A percentile compares a stretch with the other conserved stretches of the same genome.
Evolutionary conservation across 176 grass and related monocot genomes (phyloP).

Genomic region (Bolboschoenus planiculmis): DNA sequence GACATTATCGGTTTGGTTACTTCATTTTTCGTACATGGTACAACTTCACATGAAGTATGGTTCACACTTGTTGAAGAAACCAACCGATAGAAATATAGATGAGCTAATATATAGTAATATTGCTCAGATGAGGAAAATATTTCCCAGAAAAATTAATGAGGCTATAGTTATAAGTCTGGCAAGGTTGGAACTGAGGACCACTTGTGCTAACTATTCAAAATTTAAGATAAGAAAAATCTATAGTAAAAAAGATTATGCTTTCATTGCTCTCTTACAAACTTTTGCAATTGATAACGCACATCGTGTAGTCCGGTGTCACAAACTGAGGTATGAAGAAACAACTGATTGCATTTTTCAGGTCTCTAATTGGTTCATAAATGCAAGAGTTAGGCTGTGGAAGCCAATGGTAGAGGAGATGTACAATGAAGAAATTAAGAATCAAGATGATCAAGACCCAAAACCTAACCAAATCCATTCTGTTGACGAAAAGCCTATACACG

Average conservation of each 20-base stretch:
- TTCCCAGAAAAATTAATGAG: not conserved
- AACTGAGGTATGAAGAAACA: not conserved
- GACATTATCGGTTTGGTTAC: not conserved
- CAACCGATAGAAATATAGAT: not conserved
- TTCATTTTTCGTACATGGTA: not conserved
- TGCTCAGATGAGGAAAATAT: not conserved
- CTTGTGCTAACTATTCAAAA: not conserved
- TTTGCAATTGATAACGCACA: not conserved
- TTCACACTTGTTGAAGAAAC: not conserved
- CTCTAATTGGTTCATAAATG: slow-evolving; percentile 96
- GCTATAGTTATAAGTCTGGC: not conserved
- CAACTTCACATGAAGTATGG: not conserved
- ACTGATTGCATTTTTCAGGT: slow-evolving; percentile 35
- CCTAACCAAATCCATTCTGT: not conserved
- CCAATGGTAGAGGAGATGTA: slow-evolving; percentile 94
- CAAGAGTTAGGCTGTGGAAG: slow-evolving; percentile 87
- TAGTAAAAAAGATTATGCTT: not conserved
- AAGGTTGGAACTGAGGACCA: not conserved
- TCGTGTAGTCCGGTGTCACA: too few relatives aligned
- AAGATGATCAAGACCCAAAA: not conserved
- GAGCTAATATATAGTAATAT: not conserved
- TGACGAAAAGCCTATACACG: not conserved
- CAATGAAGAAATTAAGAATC: slow-evolving; percentile 38
- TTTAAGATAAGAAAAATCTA: not conserved
- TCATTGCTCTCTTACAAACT: not conserved